Evolutionary conservation across 2,329 filamentous ascomycete genomes (phyloP).

Genomic region (Aspergillus brunneoviolaceus): DNA sequence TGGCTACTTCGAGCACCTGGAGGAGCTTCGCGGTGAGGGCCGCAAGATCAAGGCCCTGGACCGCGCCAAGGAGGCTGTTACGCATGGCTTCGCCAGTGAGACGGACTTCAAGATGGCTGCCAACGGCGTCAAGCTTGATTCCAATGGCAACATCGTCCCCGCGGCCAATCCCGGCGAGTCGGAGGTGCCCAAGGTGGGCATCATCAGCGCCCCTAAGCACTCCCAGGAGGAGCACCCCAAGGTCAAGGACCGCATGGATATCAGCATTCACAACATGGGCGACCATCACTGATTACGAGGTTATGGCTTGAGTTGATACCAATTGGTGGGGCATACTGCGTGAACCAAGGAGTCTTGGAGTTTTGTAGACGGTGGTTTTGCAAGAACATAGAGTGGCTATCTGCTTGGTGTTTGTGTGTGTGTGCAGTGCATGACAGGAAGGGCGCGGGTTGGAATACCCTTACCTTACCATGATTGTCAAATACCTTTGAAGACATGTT

Average conservation of each 20-base stretch:
- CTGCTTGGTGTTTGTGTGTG: conserved; percentile 13
- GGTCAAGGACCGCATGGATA: conserved; percentile 56
- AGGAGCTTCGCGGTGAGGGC: conserved; percentile 68
- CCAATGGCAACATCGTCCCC: conserved; percentile 58
- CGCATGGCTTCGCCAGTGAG: conserved; percentile 61
- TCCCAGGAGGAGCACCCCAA: conserved; percentile 38
- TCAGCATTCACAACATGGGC: conserved; percentile 59
- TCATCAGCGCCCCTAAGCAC: conserved; percentile 19
- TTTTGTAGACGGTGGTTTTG: conserved; percentile 19
- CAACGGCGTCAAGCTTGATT: conserved; percentile 60
- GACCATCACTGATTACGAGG: conserved; percentile 42
- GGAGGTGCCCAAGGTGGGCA: conserved; percentile 26
- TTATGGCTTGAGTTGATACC: conserved; percentile 9
- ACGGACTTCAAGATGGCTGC: conserved; percentile 62
- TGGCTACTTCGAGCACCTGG: conserved; percentile 79
- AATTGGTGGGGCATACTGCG: conserved; percentile 11
- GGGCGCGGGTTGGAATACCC: conserved; percentile 11
- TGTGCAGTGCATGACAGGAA: conserved; percentile 12
- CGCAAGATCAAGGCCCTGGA: conserved; percentile 66
- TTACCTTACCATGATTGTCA: conserved; percentile 4
- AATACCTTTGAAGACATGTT: conserved; percentile 8
- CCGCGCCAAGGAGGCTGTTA: conserved; percentile 62
- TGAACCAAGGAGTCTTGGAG: conserved; percentile 22
- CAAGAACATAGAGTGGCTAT: conserved; percentile 18
- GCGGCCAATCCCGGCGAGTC: conserved; percentile 30